Conservation (phyloP, 352 stramenopile genomes). For the Globisporangium parvum region DNA sequence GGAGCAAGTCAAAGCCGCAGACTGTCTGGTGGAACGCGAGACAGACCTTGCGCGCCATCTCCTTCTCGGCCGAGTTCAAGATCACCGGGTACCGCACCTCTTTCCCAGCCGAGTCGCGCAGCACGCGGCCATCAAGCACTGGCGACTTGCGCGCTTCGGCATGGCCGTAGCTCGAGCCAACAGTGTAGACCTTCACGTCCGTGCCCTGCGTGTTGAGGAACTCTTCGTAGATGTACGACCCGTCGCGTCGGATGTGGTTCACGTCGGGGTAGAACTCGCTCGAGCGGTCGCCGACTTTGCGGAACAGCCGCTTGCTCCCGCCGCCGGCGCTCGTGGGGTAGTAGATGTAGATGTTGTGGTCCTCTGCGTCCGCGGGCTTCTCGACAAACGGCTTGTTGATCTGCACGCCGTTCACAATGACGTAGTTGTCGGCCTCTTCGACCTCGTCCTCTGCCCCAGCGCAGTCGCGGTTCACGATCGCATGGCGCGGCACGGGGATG, state of each 20-base stretch:
- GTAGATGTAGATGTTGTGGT: slow-evolving; percentile 99
- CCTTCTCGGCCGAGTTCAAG: slow-evolving; percentile 97
- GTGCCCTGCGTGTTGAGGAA: slow-evolving; percentile 99
- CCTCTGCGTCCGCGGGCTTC: slow-evolving; percentile 98
- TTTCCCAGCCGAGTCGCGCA: slow-evolving; percentile 95
- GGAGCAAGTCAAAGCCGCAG: slow-evolving; percentile 98
- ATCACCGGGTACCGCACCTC: slow-evolving; percentile 99
- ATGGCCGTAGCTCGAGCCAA: slow-evolving; percentile 98
- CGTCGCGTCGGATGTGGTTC: slow-evolving; percentile 94
- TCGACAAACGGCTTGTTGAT: slow-evolving; percentile 99
- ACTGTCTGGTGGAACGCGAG: slow-evolving; percentile 98
- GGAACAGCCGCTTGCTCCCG: slow-evolving; percentile 98
- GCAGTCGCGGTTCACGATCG: slow-evolving; percentile 93
- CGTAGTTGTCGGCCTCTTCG: slow-evolving; percentile 79
- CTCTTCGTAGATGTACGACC: slow-evolving; percentile 96
- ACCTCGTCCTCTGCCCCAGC: slow-evolving; percentile 64
- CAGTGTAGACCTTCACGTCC: slow-evolving; percentile 99
- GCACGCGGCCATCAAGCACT: slow-evolving; percentile 93
- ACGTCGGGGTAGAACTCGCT: slow-evolving; percentile 97
- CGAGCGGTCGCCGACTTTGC: slow-evolving; percentile 93
- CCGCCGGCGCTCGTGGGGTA: slow-evolving; percentile 97
- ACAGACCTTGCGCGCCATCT: slow-evolving; percentile 94
- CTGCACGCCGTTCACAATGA: slow-evolving; percentile 90
- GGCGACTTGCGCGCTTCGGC: slow-evolving; percentile 98
- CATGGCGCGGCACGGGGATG: slow-evolving; percentile 96